phyloP scores from a whole-genome alignment of 257 asterid species.

The Capsicum rhomboideum region DNA sequence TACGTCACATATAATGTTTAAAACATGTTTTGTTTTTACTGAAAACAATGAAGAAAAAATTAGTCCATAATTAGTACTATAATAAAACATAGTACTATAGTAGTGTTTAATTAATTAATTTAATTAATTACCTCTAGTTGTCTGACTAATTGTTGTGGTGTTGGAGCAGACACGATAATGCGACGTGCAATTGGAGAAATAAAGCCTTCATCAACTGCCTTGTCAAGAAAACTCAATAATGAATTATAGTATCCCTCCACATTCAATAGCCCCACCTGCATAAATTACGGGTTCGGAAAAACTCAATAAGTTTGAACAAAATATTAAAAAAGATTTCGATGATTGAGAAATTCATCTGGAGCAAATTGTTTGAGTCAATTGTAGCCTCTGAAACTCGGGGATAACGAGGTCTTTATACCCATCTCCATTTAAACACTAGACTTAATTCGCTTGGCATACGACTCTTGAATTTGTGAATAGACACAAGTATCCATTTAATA shows the following conservation, averaged over 20 bases:
- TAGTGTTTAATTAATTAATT: not conserved
- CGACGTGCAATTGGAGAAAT: slow-evolving; percentile 76
- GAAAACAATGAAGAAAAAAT: not conserved
- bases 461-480: too few relatives aligned
- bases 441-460: not conserved
- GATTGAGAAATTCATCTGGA: too few relatives aligned
- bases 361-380: too few relatives aligned
- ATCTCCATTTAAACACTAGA: too few relatives aligned
- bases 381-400: too few relatives aligned
- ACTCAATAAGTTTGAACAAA: not conserved
- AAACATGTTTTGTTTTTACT: too few relatives aligned
- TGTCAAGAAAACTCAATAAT: slow-evolving; percentile 45
- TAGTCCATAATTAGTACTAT: not conserved
- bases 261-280: slow-evolving; percentile 86
- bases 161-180: slow-evolving; percentile 81
- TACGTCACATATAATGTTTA: not conserved
- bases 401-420: too few relatives aligned
- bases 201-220: slow-evolving; percentile 97
- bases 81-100: too few relatives aligned
- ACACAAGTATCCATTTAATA: too few relatives aligned
- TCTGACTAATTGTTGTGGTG: slow-evolving; percentile 52
- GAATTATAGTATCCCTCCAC: slow-evolving; percentile 90
- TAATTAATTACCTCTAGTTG: slow-evolving; percentile 54
- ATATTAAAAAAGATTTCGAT: not conserved
- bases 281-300: not conserved